phyloP scores from a whole-genome alignment of 2,329 filamentous ascomycete species.

The Hypoxylon sp. region DNA sequence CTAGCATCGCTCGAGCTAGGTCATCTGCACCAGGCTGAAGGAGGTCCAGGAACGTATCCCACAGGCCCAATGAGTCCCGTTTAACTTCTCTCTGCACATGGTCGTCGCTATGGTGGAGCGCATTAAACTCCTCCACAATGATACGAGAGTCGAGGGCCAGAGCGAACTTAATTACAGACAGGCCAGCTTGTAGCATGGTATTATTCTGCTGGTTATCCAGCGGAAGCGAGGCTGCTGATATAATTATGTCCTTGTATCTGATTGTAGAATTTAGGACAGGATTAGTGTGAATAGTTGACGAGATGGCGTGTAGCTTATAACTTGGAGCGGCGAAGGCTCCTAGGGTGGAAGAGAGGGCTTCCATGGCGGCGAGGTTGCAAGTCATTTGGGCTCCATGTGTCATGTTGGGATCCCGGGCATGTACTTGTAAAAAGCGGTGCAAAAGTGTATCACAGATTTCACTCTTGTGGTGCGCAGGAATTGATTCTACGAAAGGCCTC shows the following conservation, averaged over 20 bases:
- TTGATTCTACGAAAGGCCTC: conserved; percentile 78
- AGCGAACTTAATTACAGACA: conserved; percentile 74
- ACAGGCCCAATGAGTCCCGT: conserved; percentile 79
- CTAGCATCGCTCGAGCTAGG: conserved; percentile 79
- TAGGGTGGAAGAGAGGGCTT: conserved; percentile 68
- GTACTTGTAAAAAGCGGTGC: conserved; percentile 76
- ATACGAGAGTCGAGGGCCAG: conserved; percentile 78
- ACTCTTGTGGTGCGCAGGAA: conserved; percentile 79
- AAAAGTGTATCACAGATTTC: conserved; percentile 85
- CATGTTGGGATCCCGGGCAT: conserved; percentile 66
- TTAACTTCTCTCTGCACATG: conserved; percentile 74
- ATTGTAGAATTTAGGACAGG: conserved; percentile 74
- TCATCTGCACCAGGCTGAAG: conserved; percentile 75
- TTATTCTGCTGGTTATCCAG: conserved; percentile 60
- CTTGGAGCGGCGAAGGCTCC: conserved; percentile 65
- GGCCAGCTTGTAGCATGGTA: conserved; percentile 65
- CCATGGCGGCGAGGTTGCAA: conserved; percentile 74
- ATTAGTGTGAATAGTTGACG: conserved; percentile 71
- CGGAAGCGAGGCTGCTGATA: conserved; percentile 63
- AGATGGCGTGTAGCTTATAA: conserved; percentile 60
- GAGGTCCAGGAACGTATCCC: conserved; percentile 78
- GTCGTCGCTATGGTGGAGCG: conserved; percentile 67
- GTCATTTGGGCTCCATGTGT: conserved; percentile 69
- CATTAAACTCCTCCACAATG: conserved; percentile 74
- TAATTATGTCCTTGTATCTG: conserved; percentile 71